Percentiles rank a stretch among this genome's conserved stretches.
phyloP scores from a whole-genome alignment of 2,329 filamentous ascomycete species.

The Colletotrichum sp. region DNA sequence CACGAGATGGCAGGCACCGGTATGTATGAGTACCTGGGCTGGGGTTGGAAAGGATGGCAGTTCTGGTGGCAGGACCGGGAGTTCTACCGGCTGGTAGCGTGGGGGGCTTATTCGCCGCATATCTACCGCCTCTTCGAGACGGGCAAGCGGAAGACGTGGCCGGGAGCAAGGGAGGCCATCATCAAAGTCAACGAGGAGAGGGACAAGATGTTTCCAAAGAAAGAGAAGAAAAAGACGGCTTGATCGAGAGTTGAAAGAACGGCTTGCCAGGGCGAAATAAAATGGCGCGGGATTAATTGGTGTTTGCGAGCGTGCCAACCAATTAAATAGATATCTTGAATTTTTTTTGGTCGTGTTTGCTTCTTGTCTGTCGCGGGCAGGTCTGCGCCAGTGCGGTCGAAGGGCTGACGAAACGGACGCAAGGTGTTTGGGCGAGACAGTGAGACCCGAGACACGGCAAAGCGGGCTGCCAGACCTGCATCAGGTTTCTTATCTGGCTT shows the following conservation, averaged over 20 bases:
- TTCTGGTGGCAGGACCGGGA: slow-evolving; percentile 44
- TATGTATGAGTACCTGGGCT: slow-evolving; percentile 43
- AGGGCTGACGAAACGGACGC: background rate
- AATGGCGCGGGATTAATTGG: background rate
- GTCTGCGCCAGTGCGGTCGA: background rate
- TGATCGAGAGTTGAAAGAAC: background rate
- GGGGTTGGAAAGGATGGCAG: slow-evolving; percentile 41
- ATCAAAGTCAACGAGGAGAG: slow-evolving; percentile 29
- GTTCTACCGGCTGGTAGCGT: slow-evolving; percentile 41
- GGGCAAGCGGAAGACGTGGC: slow-evolving; percentile 43
- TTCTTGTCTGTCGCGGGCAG: background rate
- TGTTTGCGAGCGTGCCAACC: background rate
- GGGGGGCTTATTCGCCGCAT: slow-evolving; percentile 44
- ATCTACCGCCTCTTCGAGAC: slow-evolving; percentile 45
- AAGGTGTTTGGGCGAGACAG: background rate
- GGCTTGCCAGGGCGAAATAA: background rate
- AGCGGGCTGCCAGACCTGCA: slow-evolving; percentile 12
- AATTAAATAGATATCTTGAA: background rate
- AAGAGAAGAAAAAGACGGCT: background rate
- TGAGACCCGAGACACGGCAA: slow-evolving; percentile 5
- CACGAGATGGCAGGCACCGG: slow-evolving; percentile 47
- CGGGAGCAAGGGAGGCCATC: slow-evolving; percentile 40
- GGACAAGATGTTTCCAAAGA: background rate
- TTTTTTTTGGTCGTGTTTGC: background rate
- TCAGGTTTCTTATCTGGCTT: background rate